Evolutionary conservation across 2,329 filamentous ascomycete genomes (phyloP), one percentile per base, ranked within the genome.

Genomic region (Scolecobasidium constrictum): DNA sequence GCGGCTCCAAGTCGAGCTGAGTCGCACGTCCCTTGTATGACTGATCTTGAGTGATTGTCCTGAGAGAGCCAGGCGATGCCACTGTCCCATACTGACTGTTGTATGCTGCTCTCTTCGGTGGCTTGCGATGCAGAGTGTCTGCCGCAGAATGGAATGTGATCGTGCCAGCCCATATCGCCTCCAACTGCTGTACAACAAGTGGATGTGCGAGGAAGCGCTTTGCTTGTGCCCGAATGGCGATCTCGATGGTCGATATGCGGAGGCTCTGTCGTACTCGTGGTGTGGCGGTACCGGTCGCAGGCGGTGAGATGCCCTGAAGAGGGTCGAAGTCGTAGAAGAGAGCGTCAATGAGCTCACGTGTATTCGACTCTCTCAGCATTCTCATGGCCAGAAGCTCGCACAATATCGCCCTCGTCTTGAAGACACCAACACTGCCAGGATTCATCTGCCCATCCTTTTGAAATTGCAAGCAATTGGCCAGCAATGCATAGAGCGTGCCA

Each of bases 281-380:
- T 4, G 62, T 59, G 35, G 49, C 47, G 28, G 48, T 52, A n/a
- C 55, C 52, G 49, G 61, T 42, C 54, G 63, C 44, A 39, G 67
- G 55, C 54, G 69, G 70, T 3, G 77, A 69, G 31, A 92, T 70
- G 6, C 88, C 90, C 59, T 94, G 87, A 1, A 95, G 71, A 1
- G 90, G 90, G 58, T 92, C 86, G 59, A 94, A 95, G 59, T 95
- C 90, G 62, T 95, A 95, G 19, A 86, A 93, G 33, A 96, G 69
- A 3, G 86, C 87, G 66, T 96, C 90, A 51, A 95, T 94, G 51
- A 96, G 72, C 62, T 95, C 88, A 46, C 87, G 72, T 0, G 86
- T 94, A 16, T 76, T 80, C 63, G 88, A 94, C 57, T 96, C 90
- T 64, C 86, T 90, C 49, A 96, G 67, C 48, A 95, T 60, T 59